Conservation (phyloP, 306 rosid genomes). For the Trifolium subterraneum region DNA sequence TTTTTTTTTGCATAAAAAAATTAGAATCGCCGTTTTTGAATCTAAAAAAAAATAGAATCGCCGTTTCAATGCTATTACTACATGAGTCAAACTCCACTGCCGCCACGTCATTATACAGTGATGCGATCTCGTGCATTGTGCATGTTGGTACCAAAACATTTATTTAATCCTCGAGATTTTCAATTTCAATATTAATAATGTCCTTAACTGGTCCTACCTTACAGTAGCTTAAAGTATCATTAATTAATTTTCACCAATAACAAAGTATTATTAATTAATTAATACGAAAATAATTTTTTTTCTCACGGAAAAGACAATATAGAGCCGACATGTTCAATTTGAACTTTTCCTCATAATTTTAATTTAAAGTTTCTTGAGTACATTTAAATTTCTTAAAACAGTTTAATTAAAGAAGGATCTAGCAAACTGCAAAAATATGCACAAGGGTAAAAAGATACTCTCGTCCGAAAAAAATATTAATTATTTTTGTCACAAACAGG, state of each 20-base stretch:
- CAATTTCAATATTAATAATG: neutral
- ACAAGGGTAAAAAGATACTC: too few species aligned
- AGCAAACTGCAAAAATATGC: too few species aligned
- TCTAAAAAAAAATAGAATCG: conserved; percentile 11
- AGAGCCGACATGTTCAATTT: conserved; percentile 37
- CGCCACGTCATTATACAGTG: conserved; percentile 13
- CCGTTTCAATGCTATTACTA: neutral
- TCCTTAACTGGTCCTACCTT: conserved; percentile 4
- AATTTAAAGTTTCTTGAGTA: too few species aligned
- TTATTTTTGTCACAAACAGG: too few species aligned
- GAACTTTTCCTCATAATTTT: conserved; percentile 33
- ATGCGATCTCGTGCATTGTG: conserved; percentile 36
- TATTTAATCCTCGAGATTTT: conserved; percentile 40
- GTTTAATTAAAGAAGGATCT: conserved; percentile 18
- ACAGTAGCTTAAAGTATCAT: neutral
- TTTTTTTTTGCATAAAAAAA: neutral
- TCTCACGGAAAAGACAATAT: neutral
- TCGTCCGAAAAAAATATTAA: too few species aligned
- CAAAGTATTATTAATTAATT: neutral
- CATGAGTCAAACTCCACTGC: conserved; percentile 40
- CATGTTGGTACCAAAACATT: neutral
- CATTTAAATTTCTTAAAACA: neutral
- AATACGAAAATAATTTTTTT: neutral
- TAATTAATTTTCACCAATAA: neutral
- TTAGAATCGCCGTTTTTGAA: conserved; percentile 13